Percentiles rank a stretch among this genome's conserved stretches.
These are phyloP conservation scores for Fusarium hostae DNA, from an alignment of 2,329 filamentous ascomycete species.

Conservation along the genomic window DNA sequence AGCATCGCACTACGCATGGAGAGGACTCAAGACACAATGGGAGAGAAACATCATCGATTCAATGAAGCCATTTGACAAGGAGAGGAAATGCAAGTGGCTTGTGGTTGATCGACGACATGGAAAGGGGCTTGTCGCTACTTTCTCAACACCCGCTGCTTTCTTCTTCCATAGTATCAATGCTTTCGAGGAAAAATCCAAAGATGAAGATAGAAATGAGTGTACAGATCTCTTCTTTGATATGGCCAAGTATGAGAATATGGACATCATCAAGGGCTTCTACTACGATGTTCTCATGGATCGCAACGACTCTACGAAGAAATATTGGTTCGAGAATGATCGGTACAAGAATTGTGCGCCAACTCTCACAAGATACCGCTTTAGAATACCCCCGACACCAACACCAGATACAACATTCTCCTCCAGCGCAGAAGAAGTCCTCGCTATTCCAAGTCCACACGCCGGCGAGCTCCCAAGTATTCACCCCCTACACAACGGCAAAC, in stretches of 20 bases:
- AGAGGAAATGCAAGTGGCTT: conserved; percentile 73
- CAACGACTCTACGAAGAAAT: conserved; percentile 57
- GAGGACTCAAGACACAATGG: conserved; percentile 71
- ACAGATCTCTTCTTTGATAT: conserved; percentile 73
- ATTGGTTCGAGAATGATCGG: conserved; percentile 55
- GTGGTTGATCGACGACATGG: conserved; percentile 74
- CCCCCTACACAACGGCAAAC: conserved; percentile 60
- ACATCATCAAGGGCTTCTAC: conserved; percentile 75
- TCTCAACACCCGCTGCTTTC: conserved; percentile 75
- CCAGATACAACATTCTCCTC: conserved; percentile 29
- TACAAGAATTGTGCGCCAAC: conserved; percentile 51
- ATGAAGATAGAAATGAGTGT: conserved; percentile 46
- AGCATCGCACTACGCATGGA: conserved; percentile 67
- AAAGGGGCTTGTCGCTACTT: conserved; percentile 74
- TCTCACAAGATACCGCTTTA: conserved; percentile 59
- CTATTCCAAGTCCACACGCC: conserved; percentile 63
- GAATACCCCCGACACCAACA: conserved; percentile 43
- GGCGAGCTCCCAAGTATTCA: conserved; percentile 77
- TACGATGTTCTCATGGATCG: conserved; percentile 73
- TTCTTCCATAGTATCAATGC: conserved; percentile 85
- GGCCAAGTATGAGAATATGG: conserved; percentile 69
- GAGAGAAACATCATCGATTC: conserved; percentile 75
- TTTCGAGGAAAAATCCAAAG: conserved; percentile 68
- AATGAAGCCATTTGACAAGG: conserved; percentile 70
- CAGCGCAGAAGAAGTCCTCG: conserved; percentile 51